A percentile compares a stretch with the other conserved stretches of the same genome.
phyloP scores from a whole-genome alignment of 371 early-diverging fungal genomes.

The Apophysomyces variabilis region DNA sequence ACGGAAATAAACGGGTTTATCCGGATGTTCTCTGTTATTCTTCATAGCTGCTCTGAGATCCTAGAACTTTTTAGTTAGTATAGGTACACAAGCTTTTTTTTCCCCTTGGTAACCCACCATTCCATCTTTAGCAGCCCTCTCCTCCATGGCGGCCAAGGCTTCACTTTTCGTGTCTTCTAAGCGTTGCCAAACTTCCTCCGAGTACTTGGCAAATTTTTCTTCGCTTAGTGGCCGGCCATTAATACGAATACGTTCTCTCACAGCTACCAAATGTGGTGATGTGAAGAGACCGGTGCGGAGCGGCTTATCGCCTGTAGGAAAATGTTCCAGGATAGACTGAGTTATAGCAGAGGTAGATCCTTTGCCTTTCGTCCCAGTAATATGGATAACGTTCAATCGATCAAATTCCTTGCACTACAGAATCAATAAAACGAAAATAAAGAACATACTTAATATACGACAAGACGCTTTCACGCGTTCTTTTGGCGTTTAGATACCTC shows the following conservation, averaged over 20 bases:
- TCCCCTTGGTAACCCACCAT: background rate
- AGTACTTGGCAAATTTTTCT: constrained; percentile 83
- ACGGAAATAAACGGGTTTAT: constrained; percentile 89
- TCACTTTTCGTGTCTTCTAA: constrained; percentile 60
- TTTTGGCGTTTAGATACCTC: constrained; percentile 40
- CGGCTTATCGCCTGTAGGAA: constrained; percentile 30
- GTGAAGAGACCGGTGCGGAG: constrained; percentile 83
- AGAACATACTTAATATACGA: no score
- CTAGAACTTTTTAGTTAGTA: constrained; percentile 2
- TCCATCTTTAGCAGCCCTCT: constrained; percentile 10
- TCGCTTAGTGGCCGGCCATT: constrained; percentile 83
- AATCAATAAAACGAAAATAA: background rate
- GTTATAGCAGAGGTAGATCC: constrained; percentile 82
- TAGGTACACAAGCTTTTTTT: no score
- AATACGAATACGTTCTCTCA: constrained; percentile 94
- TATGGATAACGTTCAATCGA: constrained; percentile 77
- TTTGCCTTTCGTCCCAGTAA: constrained; percentile 90
- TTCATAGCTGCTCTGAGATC: constrained; percentile 32
- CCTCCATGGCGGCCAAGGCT: constrained; percentile 29
- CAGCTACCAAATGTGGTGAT: constrained; percentile 92
- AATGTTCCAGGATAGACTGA: constrained; percentile 66
- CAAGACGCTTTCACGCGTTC: no score
- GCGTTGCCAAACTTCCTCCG: constrained; percentile 85
- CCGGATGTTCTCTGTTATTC: constrained; percentile 49
- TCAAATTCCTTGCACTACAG: constrained; percentile 64